Conservation (phyloP, 306 rosid species). For the Dryas octopetala region DNA sequence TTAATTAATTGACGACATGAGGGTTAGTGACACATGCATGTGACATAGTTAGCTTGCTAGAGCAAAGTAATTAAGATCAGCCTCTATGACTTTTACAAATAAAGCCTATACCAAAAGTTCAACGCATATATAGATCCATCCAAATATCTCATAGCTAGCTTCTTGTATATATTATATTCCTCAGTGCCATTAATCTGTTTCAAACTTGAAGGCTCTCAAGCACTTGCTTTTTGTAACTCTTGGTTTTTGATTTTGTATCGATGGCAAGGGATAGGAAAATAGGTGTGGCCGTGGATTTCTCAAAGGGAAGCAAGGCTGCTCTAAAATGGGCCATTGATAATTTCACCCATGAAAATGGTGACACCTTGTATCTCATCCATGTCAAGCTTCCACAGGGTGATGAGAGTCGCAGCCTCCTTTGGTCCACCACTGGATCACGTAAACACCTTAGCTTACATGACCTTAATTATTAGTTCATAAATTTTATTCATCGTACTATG, state of each 20-base stretch:
- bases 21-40: background rate
- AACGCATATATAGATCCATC: background rate
- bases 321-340: slow-evolving; percentile 69
- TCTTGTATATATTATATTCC: background rate
- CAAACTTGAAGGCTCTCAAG: background rate
- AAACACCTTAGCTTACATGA: background rate
- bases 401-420: slow-evolving; percentile 40
- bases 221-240: background rate
- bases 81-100: background rate
- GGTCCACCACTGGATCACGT: slow-evolving; percentile 68
- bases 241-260: background rate
- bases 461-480: background rate
- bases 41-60: background rate
- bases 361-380: slow-evolving; percentile 61
- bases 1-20: too few species aligned
- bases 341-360: slow-evolving; percentile 53
- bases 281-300: slow-evolving; percentile 76
- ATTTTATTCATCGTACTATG: background rate
- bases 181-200: background rate
- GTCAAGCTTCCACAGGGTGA: slow-evolving; percentile 38
- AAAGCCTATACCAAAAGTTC: background rate
- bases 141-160: background rate
- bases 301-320: slow-evolving; percentile 68
- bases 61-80: background rate
- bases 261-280: slow-evolving; percentile 64